Evolutionary conservation across 1,284 basidiomycete species (phyloP).

Genomic region (Schizophyllum commune): DNA sequence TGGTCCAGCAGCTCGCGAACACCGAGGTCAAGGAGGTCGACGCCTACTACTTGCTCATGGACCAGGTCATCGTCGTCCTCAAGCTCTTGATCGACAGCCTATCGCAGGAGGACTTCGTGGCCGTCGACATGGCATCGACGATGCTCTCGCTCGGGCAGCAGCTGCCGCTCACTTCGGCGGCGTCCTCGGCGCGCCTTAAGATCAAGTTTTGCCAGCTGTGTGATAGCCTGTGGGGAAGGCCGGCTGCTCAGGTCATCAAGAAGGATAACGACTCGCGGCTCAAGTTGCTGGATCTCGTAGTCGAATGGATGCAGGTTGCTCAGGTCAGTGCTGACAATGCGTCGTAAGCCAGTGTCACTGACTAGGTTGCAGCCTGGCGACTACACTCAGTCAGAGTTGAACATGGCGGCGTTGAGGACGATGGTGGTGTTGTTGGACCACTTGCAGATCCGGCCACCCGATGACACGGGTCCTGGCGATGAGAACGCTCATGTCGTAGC

Average conservation of each 20-base stretch:
- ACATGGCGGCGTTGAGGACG: slow-evolving; percentile 63
- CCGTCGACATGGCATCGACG: slow-evolving; percentile 64
- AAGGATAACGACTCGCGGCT: slow-evolving; percentile 66
- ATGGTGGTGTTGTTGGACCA: slow-evolving; percentile 72
- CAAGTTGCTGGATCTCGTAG: slow-evolving; percentile 63
- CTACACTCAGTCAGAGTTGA: slow-evolving; percentile 52
- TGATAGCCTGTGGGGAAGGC: slow-evolving; percentile 58
- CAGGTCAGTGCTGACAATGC: slow-evolving; percentile 3
- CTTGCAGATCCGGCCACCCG: slow-evolving; percentile 58
- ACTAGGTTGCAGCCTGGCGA: background rate
- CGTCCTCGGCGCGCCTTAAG: slow-evolving; percentile 61
- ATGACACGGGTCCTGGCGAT: slow-evolving; percentile 49
- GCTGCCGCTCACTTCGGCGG: slow-evolving; percentile 47
- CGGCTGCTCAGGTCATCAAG: slow-evolving; percentile 53
- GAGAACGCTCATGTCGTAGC: slow-evolving; percentile 64
- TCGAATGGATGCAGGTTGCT: slow-evolving; percentile 61
- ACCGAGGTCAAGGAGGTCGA: slow-evolving; percentile 23
- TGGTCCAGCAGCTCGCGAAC: slow-evolving; percentile 34
- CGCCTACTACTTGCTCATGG: background rate
- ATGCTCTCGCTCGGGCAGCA: slow-evolving; percentile 32
- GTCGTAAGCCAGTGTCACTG: slow-evolving; percentile 2
- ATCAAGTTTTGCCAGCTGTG: slow-evolving; percentile 72
- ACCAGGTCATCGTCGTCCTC: slow-evolving; percentile 64
- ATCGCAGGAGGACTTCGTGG: slow-evolving; percentile 51
- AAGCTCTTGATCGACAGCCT: slow-evolving; percentile 72